A percentile compares a stretch with the other conserved stretches of the same genome.
Conservation (phyloP, 2,329 filamentous ascomycete species). For the Sclerotiophoma versabilis region DNA sequence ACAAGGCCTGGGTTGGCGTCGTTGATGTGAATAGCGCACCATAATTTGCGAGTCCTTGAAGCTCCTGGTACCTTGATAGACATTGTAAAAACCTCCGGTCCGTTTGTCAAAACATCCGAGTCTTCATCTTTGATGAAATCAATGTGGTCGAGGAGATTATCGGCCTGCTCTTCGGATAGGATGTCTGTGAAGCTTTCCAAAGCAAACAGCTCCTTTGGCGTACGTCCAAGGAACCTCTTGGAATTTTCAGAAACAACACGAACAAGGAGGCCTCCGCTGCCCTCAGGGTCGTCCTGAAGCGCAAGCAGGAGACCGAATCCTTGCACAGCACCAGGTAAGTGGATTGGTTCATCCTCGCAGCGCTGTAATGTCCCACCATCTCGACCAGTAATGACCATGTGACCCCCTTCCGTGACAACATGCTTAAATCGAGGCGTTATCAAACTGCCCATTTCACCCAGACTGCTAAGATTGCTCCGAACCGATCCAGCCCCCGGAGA, state of each 20-base stretch:
- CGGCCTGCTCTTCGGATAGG: conserved; percentile 80
- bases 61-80: conserved; percentile 67
- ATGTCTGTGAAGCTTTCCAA: conserved; percentile 83
- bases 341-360: conserved; percentile 92
- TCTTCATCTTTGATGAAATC: conserved; percentile 88
- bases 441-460: conserved; percentile 57
- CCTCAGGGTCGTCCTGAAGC: conserved; percentile 72
- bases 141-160: conserved; percentile 83
- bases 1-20: conserved; percentile 69
- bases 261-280: conserved; percentile 66
- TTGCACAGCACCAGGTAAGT: conserved; percentile 83
- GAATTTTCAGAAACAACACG: conserved; percentile 85
- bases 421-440: conserved; percentile 81
- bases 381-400: conserved; percentile 82
- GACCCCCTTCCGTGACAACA: conserved; percentile 75
- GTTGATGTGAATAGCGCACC: conserved; percentile 86
- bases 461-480: conserved; percentile 45
- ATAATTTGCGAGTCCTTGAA: conserved; percentile 70
- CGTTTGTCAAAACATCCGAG: conserved; percentile 74
- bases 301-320: conserved; percentile 80
- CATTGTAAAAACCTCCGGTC: conserved; percentile 85
- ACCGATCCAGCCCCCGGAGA: conserved; percentile 41
- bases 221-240: conserved; percentile 74
- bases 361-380: conserved; percentile 74
- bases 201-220: conserved; percentile 76